Percentiles rank a stretch among this genome's conserved stretches.
phyloP scores from a whole-genome alignment of 441 rosid species.

The Aquilaria agallochum region DNA sequence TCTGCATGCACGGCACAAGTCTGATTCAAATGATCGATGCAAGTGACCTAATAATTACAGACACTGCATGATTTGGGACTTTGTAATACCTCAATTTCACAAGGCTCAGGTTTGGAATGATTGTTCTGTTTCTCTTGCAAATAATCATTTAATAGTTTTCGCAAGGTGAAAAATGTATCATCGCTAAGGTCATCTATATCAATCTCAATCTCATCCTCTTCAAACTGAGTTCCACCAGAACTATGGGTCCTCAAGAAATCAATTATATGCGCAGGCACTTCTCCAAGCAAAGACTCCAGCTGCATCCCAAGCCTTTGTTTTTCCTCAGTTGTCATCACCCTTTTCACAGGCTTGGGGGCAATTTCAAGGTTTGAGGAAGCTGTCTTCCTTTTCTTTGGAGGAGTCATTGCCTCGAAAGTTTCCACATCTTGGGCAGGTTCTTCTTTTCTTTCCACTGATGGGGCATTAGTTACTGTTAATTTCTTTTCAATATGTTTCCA shows the following conservation, averaged over 20 bases:
- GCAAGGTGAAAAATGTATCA: conserved; percentile 49
- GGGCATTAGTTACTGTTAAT: conserved; percentile 26
- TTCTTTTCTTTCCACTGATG: conserved; percentile 26
- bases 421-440: conserved; percentile 31
- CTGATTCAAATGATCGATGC: not conserved
- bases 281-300: conserved; percentile 49
- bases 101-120: conserved; percentile 46
- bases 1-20: conserved; percentile 28
- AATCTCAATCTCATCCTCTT: conserved; percentile 73
- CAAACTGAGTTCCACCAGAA: conserved; percentile 51
- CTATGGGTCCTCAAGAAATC: conserved; percentile 63
- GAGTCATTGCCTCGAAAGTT: conserved; percentile 34
- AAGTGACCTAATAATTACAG: not conserved
- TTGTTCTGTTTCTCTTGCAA: conserved; percentile 43
- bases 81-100: conserved; percentile 58
- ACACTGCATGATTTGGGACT: too few species aligned
- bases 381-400: conserved; percentile 54
- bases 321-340: conserved; percentile 49
- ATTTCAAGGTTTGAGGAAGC: conserved; percentile 32
- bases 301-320: conserved; percentile 48
- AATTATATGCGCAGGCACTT: conserved; percentile 54
- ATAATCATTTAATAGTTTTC: conserved; percentile 53
- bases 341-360: conserved; percentile 38
- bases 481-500: conserved; percentile 66
- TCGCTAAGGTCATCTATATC: conserved; percentile 66